A percentile compares a stretch with the other conserved stretches of the same genome.
phyloP scores from a whole-genome alignment of 176 grass and related monocot genomes.

The Oryza punctata region DNA sequence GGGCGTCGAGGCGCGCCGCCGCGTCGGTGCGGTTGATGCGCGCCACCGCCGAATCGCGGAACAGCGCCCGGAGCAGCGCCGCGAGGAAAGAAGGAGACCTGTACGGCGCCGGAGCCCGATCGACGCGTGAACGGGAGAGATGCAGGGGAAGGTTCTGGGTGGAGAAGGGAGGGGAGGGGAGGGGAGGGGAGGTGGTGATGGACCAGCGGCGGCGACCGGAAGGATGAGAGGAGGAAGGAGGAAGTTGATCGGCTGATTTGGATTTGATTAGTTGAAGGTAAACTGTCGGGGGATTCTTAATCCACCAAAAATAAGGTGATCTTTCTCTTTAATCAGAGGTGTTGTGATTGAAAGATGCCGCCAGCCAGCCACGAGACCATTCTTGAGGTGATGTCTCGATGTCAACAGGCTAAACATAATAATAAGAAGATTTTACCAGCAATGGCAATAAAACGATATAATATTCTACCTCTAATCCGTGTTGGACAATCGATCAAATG shows the following conservation, averaged over 20 bases:
- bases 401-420: too few relatives aligned
- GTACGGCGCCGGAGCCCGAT: not conserved
- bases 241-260: slow-evolving; percentile 39
- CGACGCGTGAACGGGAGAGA: not conserved
- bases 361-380: not conserved
- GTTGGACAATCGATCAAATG: too few relatives aligned
- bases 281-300: not conserved
- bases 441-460: too few relatives aligned
- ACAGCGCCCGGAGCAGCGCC: slow-evolving; percentile 8
- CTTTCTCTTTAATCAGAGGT: not conserved
- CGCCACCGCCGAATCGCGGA: slow-evolving; percentile 34
- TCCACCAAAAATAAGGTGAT: not conserved
- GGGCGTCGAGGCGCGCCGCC: not conserved
- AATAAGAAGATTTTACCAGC: too few relatives aligned
- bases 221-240: not conserved
- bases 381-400: too few relatives aligned
- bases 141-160: not conserved
- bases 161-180: not conserved
- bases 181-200: not conserved
- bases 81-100: not conserved
- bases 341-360: not conserved
- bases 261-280: slow-evolving; percentile 26
- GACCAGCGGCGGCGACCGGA: slow-evolving; percentile 40
- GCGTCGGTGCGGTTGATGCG: slow-evolving; percentile 12
- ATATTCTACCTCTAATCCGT: too few relatives aligned